phyloP scores from a whole-genome alignment of 2,329 filamentous ascomycete genomes.

The Paracoccidioides lutzii region DNA sequence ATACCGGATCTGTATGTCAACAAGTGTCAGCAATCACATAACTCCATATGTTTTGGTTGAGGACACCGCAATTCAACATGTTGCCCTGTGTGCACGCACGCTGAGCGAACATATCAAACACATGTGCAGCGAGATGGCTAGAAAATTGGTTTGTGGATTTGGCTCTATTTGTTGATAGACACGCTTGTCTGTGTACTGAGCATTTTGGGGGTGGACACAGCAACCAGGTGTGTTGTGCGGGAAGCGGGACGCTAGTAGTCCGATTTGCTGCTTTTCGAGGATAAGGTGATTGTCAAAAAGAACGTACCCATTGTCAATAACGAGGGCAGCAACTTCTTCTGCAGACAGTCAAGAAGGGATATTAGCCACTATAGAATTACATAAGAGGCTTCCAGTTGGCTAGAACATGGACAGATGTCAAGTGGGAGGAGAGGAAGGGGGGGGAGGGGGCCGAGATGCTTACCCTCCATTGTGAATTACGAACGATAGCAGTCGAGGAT shows the following conservation, averaged over 20 bases:
- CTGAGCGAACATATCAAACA: neutral
- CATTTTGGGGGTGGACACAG: slow-evolving; percentile 7
- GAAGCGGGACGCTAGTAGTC: slow-evolving; percentile 3
- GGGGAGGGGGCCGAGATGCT: slow-evolving; percentile 24
- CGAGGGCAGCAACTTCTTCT: slow-evolving; percentile 99
- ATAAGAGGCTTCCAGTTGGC: neutral
- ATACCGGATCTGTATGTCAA: slow-evolving; percentile 75
- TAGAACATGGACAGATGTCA: neutral
- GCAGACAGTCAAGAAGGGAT: slow-evolving; percentile 33
- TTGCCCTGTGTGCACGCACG: neutral
- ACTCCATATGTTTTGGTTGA: neutral
- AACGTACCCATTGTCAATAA: slow-evolving; percentile 99
- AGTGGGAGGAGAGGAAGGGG: slow-evolving; percentile 9
- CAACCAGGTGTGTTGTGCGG: neutral
- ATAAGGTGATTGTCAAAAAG: slow-evolving; percentile 9
- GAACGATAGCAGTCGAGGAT: neutral
- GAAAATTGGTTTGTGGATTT: neutral
- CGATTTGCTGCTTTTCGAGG: no score
- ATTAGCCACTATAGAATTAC: slow-evolving; percentile 26
- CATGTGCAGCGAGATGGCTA: neutral
- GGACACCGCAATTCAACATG: neutral
- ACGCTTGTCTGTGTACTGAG: neutral
- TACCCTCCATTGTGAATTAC: slow-evolving; percentile 52
- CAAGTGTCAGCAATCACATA: slow-evolving; percentile 12
- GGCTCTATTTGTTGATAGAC: neutral